Evolutionary conservation across 2,329 filamentous ascomycete species (phyloP).

Genomic region (Helotiales sp.): DNA sequence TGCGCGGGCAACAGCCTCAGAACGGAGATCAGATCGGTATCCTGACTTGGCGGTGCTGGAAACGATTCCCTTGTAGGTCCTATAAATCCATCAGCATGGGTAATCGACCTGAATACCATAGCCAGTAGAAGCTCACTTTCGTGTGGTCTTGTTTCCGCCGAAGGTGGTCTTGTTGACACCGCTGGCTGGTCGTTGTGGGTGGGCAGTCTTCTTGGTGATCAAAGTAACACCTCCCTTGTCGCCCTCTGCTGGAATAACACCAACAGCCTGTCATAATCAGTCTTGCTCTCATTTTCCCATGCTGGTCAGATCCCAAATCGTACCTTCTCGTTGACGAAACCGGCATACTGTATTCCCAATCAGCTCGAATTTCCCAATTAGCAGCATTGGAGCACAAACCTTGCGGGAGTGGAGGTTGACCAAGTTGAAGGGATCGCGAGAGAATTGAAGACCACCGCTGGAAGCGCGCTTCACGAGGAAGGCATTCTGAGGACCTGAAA

Average conservation of each 20-base stretch:
- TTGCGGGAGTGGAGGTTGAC: slow-evolving; percentile 89
- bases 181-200: slow-evolving; percentile 71
- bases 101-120: neutral
- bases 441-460: slow-evolving; percentile 83
- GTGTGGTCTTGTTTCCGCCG: slow-evolving; percentile 69
- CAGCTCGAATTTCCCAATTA: slow-evolving; percentile 11
- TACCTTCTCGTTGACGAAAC: slow-evolving; percentile 94
- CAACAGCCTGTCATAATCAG: slow-evolving; percentile 62
- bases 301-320: slow-evolving; percentile 15
- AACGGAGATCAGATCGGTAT: slow-evolving; percentile 80
- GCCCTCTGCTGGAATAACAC: slow-evolving; percentile 61
- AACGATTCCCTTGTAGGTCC: slow-evolving; percentile 88
- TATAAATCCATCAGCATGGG: slow-evolving; percentile 38
- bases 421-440: slow-evolving; percentile 91
- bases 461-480: slow-evolving; percentile 88
- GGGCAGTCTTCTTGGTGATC: slow-evolving; percentile 79
- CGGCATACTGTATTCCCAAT: slow-evolving; percentile 67
- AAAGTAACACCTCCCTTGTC: slow-evolving; percentile 81
- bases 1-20: slow-evolving; percentile 79
- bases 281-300: slow-evolving; percentile 2
- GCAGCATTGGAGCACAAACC: slow-evolving; percentile 50
- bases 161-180: slow-evolving; percentile 65
- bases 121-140: slow-evolving; percentile 65
- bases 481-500: slow-evolving; percentile 78
- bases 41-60: slow-evolving; percentile 77